Evolutionary conservation across 2,329 filamentous ascomycete genomes (phyloP), one percentile per base, ranked within the genome.

Genomic region (Paecilomyces sp.): DNA sequence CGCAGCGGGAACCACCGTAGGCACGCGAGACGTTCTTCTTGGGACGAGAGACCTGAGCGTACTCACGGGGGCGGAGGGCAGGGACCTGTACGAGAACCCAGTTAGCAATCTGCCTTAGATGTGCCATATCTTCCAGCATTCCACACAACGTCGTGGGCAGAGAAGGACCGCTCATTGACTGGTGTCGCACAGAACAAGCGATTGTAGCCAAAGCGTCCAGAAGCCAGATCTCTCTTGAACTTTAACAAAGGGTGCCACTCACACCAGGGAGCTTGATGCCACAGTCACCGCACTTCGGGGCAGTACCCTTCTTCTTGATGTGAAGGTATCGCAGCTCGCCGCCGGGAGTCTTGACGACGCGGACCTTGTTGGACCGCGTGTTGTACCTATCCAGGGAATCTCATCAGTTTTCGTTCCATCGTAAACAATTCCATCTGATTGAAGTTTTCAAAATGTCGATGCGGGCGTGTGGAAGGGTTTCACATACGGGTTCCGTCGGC

Each of bases 21-120:
- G 94, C 92, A 75, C 94, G 92, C 85, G 94, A 91, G 79, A 99
- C 94, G 74, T 91, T 96, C 91, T 99, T 99, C 88, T 97, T 92
- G 79, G 95, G 93, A 83, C 93, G 92, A 77, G 92, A 97, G 83
- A 99, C 89, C 79, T 89, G 88, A 73, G 94, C 84, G 84, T 99
- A 99, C 85, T 99, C 91, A 84, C 92, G 92, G 77, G 94, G 94
- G 78, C 94, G 92, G 78, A 99, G 93, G 74, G 95, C 94, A 74
- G 94, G 95, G 75, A 96, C 82, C 92, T 96, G 36, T 22, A 30
- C 47, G 22, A 31, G n/a, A 36, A 25, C n/a, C 22, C 1, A 24
- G 25, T 53, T 25, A 53, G 22, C n/a, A 15, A 30, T 63, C 41
- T 55, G 55, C 58, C 59, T 56, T 41, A 62, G 11, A 25, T 13